Base-by-base conservation (phyloP, 2,329 filamentous ascomycete genomes). In the Alternaria infectoria region DNA sequence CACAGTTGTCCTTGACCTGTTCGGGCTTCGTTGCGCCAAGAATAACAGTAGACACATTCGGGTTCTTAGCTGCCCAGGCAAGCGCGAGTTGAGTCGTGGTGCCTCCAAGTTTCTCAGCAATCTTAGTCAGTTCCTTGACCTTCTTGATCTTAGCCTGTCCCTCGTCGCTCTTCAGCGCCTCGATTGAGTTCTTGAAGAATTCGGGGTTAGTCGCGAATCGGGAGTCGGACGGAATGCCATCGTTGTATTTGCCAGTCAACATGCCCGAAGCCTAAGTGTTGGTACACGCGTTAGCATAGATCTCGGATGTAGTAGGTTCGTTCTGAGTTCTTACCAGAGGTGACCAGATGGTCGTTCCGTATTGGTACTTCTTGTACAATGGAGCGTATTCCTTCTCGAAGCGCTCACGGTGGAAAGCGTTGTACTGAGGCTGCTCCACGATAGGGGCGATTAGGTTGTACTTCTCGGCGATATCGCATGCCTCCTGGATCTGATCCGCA, bases 241-340 rank as follows among this genome's bases (percentile, higher is more conserved):
- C 83, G 77, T 89, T 88, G 83, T 90, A 89, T 79, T 89, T 90
- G 71, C 87, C 87, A 8, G 86, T 89, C 57, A 90, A 76, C 43
- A 89, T 77, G 61, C 87, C 87, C 28, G 82, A 85, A 50, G 84
- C 85, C 49, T 52, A 25, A 10, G 23, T 10, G 5, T 52, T 36
- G 13, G 49, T 12, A 3, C 10, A 25, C 30, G 6, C 3, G 30
- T 52, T 32, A 52, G 49, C 3, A 40, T 23, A 25, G 3, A 28
- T 52, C 17, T 40, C 30, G 4, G 3, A 12, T 52, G 49, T 4
- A 19, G 10, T 19, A 49, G 3, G 3, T 25, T 25, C 17, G 47
- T 12, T 10, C 4, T 19, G 12, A 7, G 6, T 40, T n/a, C 28
- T 52, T 43, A 61, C 85, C 10, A 88, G 81, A 23, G 87, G 86